Conservation (phyloP, 805 yeast genomes). For the Brettanomyces anomalus region DNA sequence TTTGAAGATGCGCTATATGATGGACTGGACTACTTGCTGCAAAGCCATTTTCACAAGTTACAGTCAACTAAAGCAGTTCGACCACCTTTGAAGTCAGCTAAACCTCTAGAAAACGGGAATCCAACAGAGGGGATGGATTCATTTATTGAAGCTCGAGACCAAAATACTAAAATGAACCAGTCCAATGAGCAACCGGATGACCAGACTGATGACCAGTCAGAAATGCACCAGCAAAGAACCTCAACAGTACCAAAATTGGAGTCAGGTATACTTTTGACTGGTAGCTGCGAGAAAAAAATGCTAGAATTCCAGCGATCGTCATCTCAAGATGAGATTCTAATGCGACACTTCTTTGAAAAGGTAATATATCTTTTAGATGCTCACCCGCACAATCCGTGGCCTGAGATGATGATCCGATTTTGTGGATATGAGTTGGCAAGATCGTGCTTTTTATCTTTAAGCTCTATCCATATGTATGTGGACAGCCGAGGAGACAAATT, state of each 20-base stretch:
- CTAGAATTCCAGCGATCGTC: background rate
- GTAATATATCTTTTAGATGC: conserved; percentile 46
- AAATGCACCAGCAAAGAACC: too few species aligned
- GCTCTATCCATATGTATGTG: conserved; percentile 51
- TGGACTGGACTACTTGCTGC: conserved; percentile 23
- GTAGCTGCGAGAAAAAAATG: background rate
- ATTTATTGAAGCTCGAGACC: too few species aligned
- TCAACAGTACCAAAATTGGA: too few species aligned
- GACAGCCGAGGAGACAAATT: conserved; percentile 43
- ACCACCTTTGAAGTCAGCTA: too few species aligned
- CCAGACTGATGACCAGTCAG: too few species aligned
- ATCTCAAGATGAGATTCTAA: conserved; percentile 42
- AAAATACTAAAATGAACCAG: too few species aligned
- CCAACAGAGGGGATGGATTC: too few species aligned
- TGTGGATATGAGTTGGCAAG: conserved; percentile 51
- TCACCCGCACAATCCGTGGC: conserved; percentile 56
- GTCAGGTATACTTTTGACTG: too few species aligned
- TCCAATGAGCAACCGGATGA: too few species aligned
- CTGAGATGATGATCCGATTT: conserved; percentile 45
- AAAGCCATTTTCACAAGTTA: conserved; percentile 7
- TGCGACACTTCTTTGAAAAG: conserved; percentile 47
- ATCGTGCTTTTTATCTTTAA: conserved; percentile 46
- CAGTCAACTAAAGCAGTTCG: too few species aligned
- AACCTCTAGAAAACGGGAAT: too few species aligned
- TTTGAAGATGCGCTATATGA: conserved; percentile 24